Conservation (phyloP, 306 rosid species). For the Quercus agrifolia region DNA sequence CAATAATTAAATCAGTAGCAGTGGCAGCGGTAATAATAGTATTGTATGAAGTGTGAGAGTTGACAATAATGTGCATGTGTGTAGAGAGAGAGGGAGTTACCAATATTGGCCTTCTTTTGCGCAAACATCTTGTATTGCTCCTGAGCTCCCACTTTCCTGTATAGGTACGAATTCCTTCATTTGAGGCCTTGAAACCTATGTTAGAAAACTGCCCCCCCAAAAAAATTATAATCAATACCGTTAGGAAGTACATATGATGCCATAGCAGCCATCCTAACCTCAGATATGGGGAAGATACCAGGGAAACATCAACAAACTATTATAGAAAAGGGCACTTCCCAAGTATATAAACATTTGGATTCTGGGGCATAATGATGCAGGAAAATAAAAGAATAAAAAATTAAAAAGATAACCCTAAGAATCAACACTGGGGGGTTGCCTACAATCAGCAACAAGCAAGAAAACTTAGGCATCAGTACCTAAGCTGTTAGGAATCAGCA, state of each 20-base stretch:
- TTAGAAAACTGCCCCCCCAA: constrained; percentile 52
- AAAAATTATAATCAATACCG: no score
- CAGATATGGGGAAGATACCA: not conserved
- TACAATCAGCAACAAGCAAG: no score
- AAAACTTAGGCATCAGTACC: no score
- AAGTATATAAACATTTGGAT: not conserved
- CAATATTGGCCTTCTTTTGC: constrained; percentile 52
- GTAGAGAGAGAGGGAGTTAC: constrained; percentile 42
- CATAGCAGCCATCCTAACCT: not conserved
- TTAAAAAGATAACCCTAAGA: no score
- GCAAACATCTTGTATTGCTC: not conserved
- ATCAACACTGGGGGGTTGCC: no score
- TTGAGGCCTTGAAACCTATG: constrained; percentile 42
- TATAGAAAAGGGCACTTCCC: not conserved
- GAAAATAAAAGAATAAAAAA: no score
- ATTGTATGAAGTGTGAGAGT: not conserved
- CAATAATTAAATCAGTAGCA: constrained; percentile 25
- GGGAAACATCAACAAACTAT: not conserved
- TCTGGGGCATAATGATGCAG: no score
- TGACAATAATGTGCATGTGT: not conserved
- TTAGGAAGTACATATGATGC: constrained; percentile 5
- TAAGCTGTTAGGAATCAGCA: no score
- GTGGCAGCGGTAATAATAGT: constrained; percentile 12
- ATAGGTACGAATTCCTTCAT: constrained; percentile 58
- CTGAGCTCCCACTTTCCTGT: constrained; percentile 58